Conservation (phyloP, 148 eudicot species). For the Polygonum aviculare region DNA sequence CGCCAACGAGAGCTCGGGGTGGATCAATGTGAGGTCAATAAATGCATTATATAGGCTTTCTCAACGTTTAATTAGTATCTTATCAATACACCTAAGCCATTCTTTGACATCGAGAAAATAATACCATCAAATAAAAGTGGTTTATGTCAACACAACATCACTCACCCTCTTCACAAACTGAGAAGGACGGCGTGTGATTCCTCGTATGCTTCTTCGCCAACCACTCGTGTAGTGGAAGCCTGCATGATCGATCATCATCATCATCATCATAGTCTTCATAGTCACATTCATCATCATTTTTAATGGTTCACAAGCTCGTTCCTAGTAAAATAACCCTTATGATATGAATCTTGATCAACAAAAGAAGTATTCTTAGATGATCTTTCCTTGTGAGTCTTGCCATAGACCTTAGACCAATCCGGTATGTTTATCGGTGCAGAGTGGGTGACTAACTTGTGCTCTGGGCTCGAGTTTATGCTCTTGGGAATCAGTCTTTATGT, state of each 20-base stretch:
- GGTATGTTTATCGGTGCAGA: slow-evolving; percentile 74
- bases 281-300: slow-evolving; percentile 16
- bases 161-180: slow-evolving; percentile 73
- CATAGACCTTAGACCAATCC: slow-evolving; percentile 72
- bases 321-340: slow-evolving; percentile 6
- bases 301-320: background rate
- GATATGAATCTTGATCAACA: slow-evolving; percentile 12
- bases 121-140: slow-evolving; percentile 31
- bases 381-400: slow-evolving; percentile 21
- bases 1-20: too few species aligned
- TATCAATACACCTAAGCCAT: too few species aligned
- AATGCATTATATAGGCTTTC: too few species aligned
- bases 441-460: slow-evolving; percentile 21
- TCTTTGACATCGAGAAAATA: background rate
- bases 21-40: too few species aligned
- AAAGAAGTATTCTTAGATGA: slow-evolving; percentile 12
- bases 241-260: slow-evolving; percentile 12
- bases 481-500: slow-evolving; percentile 54
- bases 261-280: slow-evolving; percentile 20
- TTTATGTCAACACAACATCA: slow-evolving; percentile 51
- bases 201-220: slow-evolving; percentile 46
- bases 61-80: too few species aligned
- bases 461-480: slow-evolving; percentile 16
- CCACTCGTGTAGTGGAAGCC: slow-evolving; percentile 70
- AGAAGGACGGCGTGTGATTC: slow-evolving; percentile 38